A percentile compares a stretch with the other conserved stretches of the same genome.
These are phyloP conservation scores for Silene noctiflora DNA, from an alignment of 179 eudicot genomes.

Conservation along the genomic window DNA sequence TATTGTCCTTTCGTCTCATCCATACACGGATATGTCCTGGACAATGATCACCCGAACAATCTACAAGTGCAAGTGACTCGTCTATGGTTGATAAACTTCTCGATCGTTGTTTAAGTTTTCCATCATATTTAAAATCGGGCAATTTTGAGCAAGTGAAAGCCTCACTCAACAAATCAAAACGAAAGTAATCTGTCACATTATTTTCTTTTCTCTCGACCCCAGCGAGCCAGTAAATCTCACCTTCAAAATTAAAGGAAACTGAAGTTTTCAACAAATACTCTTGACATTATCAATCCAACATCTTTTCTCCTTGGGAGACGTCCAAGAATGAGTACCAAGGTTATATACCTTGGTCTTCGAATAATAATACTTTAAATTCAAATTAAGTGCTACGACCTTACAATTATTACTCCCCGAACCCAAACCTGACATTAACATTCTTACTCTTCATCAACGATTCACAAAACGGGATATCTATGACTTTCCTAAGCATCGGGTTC, in stretches of 20 bases:
- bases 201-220: background rate
- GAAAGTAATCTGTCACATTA: background rate
- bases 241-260: background rate
- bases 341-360: background rate
- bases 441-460: background rate
- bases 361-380: background rate
- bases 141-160: background rate
- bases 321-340: background rate
- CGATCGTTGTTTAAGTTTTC: background rate
- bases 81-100: background rate
- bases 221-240: background rate
- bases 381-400: background rate
- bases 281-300: no score
- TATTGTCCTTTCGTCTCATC: background rate
- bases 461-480: background rate
- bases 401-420: background rate
- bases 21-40: background rate
- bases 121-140: background rate
- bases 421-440: background rate
- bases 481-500: background rate
- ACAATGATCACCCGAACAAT: background rate
- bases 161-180: conserved; percentile 5
- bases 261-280: no score
- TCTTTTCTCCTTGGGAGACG: background rate
- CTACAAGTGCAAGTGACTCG: background rate